phyloP scores from a whole-genome alignment of 176 grass and related monocot genomes.

The Juncus effusus region DNA sequence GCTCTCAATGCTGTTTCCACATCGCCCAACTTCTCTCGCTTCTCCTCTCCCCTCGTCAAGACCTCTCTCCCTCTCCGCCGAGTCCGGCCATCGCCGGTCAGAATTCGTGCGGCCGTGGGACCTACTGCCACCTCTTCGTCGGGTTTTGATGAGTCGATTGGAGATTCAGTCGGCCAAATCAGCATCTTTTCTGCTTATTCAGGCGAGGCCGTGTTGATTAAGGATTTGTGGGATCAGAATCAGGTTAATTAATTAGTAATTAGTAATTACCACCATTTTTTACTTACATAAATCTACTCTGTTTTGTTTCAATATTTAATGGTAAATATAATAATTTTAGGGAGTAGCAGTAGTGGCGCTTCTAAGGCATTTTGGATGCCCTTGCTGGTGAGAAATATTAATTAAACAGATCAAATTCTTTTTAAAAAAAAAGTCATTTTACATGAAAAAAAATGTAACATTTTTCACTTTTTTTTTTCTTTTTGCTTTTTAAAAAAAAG shows the following conservation, averaged over 20 bases:
- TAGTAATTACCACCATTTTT: background rate
- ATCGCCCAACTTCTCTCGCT: background rate
- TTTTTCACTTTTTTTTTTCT: background rate
- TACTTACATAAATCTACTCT: background rate
- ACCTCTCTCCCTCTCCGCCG: background rate
- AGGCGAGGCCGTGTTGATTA: conserved; percentile 46
- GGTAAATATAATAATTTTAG: conserved; percentile 24
- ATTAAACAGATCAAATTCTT: background rate
- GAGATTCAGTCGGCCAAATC: conserved; percentile 45
- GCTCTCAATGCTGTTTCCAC: conserved; percentile 1
- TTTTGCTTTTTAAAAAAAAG: conserved; percentile 33
- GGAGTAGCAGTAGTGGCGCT: conserved; percentile 71
- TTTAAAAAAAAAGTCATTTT: background rate
- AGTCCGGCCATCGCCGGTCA: background rate
- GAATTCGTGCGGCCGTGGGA: background rate
- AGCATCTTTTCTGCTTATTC: conserved; percentile 47
- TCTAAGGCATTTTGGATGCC: conserved; percentile 78
- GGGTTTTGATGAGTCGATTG: conserved; percentile 8
- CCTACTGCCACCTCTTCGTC: conserved; percentile 1
- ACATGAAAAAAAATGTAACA: background rate
- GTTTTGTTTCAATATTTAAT: background rate
- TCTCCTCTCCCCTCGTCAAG: background rate
- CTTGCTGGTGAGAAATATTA: conserved; percentile 62
- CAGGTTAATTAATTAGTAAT: conserved; percentile 31
- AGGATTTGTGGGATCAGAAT: conserved; percentile 57